Base-by-base conservation (phyloP, 2,329 filamentous ascomycete species). In the Fonsecaea nubica region DNA sequence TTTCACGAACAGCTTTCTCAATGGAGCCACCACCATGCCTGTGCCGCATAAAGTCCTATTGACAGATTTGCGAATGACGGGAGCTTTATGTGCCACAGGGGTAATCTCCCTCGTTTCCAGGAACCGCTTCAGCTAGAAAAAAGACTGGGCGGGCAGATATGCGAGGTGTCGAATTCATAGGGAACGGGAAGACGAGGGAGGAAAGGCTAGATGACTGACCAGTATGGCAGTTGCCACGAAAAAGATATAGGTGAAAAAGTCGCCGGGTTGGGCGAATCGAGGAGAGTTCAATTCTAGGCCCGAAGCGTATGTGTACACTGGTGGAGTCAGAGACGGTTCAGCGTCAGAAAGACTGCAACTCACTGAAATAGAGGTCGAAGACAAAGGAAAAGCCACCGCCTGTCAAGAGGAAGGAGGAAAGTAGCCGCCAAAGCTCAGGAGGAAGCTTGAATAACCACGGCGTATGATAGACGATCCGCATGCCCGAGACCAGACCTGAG, bases 41-140 rank as follows among this genome's bases (percentile, higher is more conserved):
- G 84, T 86, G 88, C 84, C 85, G 83, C 87, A 83, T 80, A 82
- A 83, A 85, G 83, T 82, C 87, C 85, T 25, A 42, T 82, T 80
- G 75, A 75, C 77, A 82, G 82, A 79, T 80, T 82, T 88, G 87
- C 87, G 88, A 90, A 90, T 89, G 84, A 87, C 81, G 9, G 84
- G 85, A 82, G 80, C 81, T 81, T 80, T 74, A 78, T 73, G 80
- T 84, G 83, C 83, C 85, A 85, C 83, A 87, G 86, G 89, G 89
- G 88, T 86, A 83, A 87, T 92, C 89, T 92, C 85, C 90, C 90
- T 92, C 90, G 83, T 80, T 88, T 91, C 83, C 89, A 92, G 90
- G 90, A 92, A 92, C 89, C 90, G 89, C 79, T 85, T 89, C 89
- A 91, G 89, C 83, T 87, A 89, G 85, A 80, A 75, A 53, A 60